Conservation (phyloP, 129 eudicot species). For the sunflower (Helianthus annuus) region DNA sequence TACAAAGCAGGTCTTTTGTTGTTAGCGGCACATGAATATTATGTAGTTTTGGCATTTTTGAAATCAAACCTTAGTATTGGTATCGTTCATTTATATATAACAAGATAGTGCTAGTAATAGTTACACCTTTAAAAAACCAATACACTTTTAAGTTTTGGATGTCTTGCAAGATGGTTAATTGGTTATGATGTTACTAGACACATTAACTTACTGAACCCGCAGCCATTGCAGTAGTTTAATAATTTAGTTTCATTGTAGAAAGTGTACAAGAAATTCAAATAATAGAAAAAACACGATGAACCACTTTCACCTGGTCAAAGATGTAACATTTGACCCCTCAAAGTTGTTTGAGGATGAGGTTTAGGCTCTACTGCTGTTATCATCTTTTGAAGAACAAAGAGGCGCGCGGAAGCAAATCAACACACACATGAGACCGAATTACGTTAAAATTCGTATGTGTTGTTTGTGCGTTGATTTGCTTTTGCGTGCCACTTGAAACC, state of each 20-base stretch:
- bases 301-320: neutral
- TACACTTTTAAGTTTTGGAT: neutral
- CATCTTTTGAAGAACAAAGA: no score
- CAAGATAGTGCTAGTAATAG: neutral
- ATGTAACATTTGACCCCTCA: no score
- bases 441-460: no score
- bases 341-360: no score
- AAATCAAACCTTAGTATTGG: neutral
- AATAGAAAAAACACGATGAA: neutral
- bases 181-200: no score
- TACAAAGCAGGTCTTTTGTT: neutral
- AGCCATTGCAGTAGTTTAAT: neutral
- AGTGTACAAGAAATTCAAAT: neutral
- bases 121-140: neutral
- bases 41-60: neutral
- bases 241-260: neutral
- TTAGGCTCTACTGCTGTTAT: no score
- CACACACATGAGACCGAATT: no score
- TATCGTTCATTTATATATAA: neutral
- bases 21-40: neutral
- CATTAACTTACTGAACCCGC: no score
- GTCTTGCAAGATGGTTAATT: no score
- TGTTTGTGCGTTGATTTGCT: no score
- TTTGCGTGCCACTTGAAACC: no score
- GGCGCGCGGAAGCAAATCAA: no score